Base-by-base conservation (phyloP, 306 rosid species). In the Senna tora region DNA sequence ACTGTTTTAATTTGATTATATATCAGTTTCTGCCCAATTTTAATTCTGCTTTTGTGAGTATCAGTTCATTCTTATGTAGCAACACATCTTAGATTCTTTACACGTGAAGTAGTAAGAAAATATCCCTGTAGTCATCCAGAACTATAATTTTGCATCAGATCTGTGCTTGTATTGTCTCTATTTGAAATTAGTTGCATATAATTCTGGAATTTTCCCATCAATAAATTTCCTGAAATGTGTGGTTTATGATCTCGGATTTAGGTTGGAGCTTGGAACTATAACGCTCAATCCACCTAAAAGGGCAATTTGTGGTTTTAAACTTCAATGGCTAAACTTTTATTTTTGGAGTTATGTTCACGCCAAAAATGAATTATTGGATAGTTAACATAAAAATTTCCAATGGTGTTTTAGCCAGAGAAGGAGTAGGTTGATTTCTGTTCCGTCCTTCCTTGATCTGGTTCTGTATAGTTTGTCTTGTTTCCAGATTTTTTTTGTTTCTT, bases 301-400 rank as follows among this genome's bases (percentile, higher is more conserved):
- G 61, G 16, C 5, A 5, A 51, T 67, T 46, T 50, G 13, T 50
- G 22, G 61, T 52, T 73, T 66, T 36, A 25, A 58, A 58, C 53
- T 39, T 58, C 34, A 16, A 62, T 52, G 19, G 51, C 52, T 45
- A 7, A 20, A 33, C 39, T 42, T 42, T 38, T 0, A 6, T 58
- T 65, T 50, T 28, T 15, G 2, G 28, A 53, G 36, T 70, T 38
- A 56, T 64, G 25, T 36, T 16, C 75, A 73, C 39, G 28, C 59
- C 52, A 63, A 64, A 65, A 56, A 75, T 70, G 77, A 53, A 12
- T 56, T 54, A 22, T 43, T 64, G 39, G 68, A 57, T 25, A 20
- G 61, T 22, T 49, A 67, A 60, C 74, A 9, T 60, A 41, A 76
- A 25, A 25, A 25, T 25, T 25, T 25, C 30, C 30, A 25, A 25